Evolutionary conservation across 1,139 yeast species (phyloP), one percentile per base, ranked within the genome.

Genomic region (Sugiyamaella novakii): DNA sequence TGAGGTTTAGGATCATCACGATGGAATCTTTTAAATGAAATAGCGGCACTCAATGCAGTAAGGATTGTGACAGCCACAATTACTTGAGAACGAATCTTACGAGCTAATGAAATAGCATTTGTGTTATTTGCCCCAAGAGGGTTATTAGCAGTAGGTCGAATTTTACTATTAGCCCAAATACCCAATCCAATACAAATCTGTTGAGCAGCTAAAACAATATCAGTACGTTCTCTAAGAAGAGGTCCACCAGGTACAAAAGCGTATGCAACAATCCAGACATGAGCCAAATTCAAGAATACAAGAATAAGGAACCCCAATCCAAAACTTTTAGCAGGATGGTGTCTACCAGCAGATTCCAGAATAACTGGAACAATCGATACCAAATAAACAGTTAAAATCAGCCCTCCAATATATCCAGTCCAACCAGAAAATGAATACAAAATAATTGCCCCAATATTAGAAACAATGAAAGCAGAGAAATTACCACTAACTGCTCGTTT

Each of bases 161-260:
- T 56, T 40, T 51, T 47, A 43, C 54, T 48, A 38, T 60, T 60
- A 30, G 63, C 64, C 45, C 57, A 54, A 3, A 66, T 59, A 10
- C 72, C 73, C 12, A 60, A 37, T 1, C 74, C 70, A 42, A 83
- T 64, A 27, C 74, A 60, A 1, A 72, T 61, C 40, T 84, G 80
- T 51, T 85, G 77, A 3, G 72, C 58, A 4, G 76, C 75, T 43
- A 88, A 67, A 2, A 92, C 79, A 37, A 86, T 67, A 66, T 89
- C 95, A 3, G 92, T 83, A 64, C 96, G 79, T 69, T 92, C 98
- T 63, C 98, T 80, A 50, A 92, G 74, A 22, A 86, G 58, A 63
- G 84, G 84, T 3, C 98, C 98, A 54, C 87, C 92, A 12, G 98
- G 98, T 45, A 92, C 98, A 70, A 92, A 92, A 0, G 98, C 98